Evolutionary conservation across 2,329 filamentous ascomycete species (phyloP).

Genomic region (Epichloe festucae): DNA sequence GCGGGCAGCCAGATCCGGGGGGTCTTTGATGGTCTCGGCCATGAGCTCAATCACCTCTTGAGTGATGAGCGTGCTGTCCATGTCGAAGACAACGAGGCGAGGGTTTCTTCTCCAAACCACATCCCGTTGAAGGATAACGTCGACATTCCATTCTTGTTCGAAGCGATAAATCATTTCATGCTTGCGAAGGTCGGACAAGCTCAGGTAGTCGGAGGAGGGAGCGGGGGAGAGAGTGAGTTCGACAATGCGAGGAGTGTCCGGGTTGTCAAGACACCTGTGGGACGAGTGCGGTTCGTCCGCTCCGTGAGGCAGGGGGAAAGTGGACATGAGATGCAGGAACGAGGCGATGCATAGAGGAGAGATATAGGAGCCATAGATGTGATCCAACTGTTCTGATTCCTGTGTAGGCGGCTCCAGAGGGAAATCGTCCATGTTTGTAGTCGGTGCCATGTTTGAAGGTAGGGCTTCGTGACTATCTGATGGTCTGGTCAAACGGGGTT

Average conservation of each 20-base stretch:
- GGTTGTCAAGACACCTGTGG: conserved; percentile 51
- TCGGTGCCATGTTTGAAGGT: conserved; percentile 45
- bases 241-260: conserved; percentile 47
- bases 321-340: conserved; percentile 53
- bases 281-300: conserved; percentile 43
- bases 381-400: conserved; percentile 45
- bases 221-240: conserved; percentile 53
- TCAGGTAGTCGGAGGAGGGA: conserved; percentile 48
- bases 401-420: conserved; percentile 45
- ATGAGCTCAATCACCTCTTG: conserved; percentile 97
- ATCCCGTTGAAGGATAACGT: conserved; percentile 66
- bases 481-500: conserved; percentile 13
- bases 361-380: conserved; percentile 53
- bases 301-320: conserved; percentile 41
- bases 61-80: conserved; percentile 95
- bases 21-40: conserved; percentile 59
- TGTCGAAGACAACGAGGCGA: conserved; percentile 87
- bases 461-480: conserved; percentile 22
- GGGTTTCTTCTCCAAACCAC: conserved; percentile 66
- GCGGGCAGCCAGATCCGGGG: conserved; percentile 59
- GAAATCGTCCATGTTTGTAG: conserved; percentile 43
- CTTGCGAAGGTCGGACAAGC: conserved; percentile 58
- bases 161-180: conserved; percentile 75
- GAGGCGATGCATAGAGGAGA: conserved; percentile 52
- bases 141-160: conserved; percentile 80